Evolutionary conservation across 164 flowering plant genomes (phyloP).

Genomic region (Dillenia turbinata): DNA sequence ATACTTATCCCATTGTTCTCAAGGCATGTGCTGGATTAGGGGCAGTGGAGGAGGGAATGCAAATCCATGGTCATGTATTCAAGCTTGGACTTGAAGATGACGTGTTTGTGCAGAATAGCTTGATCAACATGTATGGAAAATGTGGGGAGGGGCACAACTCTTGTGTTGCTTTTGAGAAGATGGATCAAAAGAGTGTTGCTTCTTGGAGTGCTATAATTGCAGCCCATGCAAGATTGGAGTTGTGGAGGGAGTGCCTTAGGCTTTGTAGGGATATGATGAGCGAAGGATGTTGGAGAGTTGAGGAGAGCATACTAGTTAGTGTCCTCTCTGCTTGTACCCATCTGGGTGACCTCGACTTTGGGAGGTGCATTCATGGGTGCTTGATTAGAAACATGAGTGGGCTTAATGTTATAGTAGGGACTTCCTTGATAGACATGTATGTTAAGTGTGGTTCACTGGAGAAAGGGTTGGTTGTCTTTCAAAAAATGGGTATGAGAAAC

Average conservation of each 20-base stretch:
- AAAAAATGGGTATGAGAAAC: slow-evolving; percentile 44
- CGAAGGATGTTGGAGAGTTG: slow-evolving; percentile 51
- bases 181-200: slow-evolving; percentile 51
- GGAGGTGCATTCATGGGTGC: slow-evolving; percentile 56
- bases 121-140: slow-evolving; percentile 80
- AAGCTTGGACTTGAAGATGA: slow-evolving; percentile 62
- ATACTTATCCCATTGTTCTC: slow-evolving; percentile 62
- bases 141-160: slow-evolving; percentile 42
- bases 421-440: slow-evolving; percentile 79
- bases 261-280: slow-evolving; percentile 46
- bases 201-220: slow-evolving; percentile 87
- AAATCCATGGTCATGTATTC: slow-evolving; percentile 61
- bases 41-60: slow-evolving; percentile 46
- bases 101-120: slow-evolving; percentile 72
- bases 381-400: slow-evolving; percentile 50
- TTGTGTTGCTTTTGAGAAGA: slow-evolving; percentile 43
- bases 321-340: slow-evolving; percentile 69
- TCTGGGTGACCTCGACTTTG: slow-evolving; percentile 57
- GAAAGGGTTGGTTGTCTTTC: slow-evolving; percentile 41
- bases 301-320: slow-evolving; percentile 70
- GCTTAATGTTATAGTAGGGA: slow-evolving; percentile 54
- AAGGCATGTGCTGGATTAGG: slow-evolving; percentile 52
- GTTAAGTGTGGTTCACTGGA: slow-evolving; percentile 64
- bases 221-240: slow-evolving; percentile 49
- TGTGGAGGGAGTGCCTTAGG: slow-evolving; percentile 60